These are phyloP conservation scores for Lachancea quebecensis DNA, from an alignment of 805 yeast species.

Conservation along the genomic window DNA sequence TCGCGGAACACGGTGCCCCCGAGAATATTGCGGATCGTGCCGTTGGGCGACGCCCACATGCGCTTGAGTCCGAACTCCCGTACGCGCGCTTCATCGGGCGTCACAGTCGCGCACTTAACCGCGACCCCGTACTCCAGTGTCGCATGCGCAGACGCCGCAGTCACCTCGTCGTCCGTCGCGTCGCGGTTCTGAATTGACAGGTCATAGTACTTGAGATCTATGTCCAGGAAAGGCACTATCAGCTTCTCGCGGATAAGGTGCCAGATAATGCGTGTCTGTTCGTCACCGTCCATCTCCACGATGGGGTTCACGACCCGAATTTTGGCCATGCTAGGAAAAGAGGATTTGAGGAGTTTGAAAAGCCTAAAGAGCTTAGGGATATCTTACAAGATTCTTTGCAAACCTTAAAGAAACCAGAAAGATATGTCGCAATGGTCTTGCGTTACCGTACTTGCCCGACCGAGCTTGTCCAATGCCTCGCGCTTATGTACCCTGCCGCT, in stretches of 20 bases:
- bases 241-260: constrained; percentile 78
- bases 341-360: no score
- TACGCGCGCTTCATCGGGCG: constrained; percentile 97
- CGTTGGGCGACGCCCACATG: constrained; percentile 98
- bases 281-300: constrained; percentile 98
- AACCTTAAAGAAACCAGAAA: not conserved
- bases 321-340: constrained; percentile 34
- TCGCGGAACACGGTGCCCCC: constrained; percentile 98
- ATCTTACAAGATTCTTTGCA: not conserved
- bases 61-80: constrained; percentile 83
- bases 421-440: no score
- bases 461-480: no score
- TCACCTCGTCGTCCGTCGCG: constrained; percentile 79
- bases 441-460: no score
- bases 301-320: constrained; percentile 80
- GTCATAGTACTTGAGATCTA: constrained; percentile 88
- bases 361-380: not conserved
- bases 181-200: constrained; percentile 83
- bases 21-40: constrained; percentile 89
- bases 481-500: no score
- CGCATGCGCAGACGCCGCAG: constrained; percentile 85
- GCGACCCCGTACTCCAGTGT: constrained; percentile 86
- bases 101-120: constrained; percentile 95
- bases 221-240: constrained; percentile 75
- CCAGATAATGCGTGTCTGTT: constrained; percentile 97